These are phyloP conservation scores for Blastocystis sp. DNA, from an alignment of 352 stramenopile species.

Conservation along the genomic window DNA sequence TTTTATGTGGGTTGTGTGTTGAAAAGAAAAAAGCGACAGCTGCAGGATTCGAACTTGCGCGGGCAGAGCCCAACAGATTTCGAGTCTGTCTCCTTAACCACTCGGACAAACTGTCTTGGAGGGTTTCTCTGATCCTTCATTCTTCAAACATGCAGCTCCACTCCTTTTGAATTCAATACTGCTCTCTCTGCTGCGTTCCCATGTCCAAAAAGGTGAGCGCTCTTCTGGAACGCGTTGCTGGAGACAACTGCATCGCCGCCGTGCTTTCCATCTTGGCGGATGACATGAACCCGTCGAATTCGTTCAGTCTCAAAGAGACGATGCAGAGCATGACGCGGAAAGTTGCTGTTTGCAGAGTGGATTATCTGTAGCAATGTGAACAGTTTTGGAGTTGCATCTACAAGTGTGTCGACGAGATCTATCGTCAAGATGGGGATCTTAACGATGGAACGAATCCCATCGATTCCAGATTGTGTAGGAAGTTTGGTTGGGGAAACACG, in stretches of 20 bases:
- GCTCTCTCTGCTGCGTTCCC: neutral
- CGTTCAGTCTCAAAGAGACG: slow-evolving; percentile 25
- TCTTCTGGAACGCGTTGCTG: neutral
- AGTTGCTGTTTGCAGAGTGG: neutral
- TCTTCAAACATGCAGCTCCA: neutral
- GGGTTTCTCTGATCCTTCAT: neutral
- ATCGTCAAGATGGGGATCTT: neutral
- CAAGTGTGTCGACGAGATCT: neutral
- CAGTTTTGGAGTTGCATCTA: slow-evolving; percentile 19
- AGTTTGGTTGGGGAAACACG: neutral
- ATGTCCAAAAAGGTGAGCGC: slow-evolving; percentile 23
- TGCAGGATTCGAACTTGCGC: slow-evolving; percentile 57
- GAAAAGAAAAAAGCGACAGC: slow-evolving; percentile 43
- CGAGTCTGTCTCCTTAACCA: slow-evolving; percentile 56
- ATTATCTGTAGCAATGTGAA: slow-evolving; percentile 6
- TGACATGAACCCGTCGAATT: neutral
- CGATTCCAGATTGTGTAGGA: neutral
- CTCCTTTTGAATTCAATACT: neutral
- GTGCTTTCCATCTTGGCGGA: slow-evolving; percentile 30
- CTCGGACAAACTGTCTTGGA: slow-evolving; percentile 46
- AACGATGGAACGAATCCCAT: neutral
- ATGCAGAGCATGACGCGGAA: slow-evolving; percentile 35
- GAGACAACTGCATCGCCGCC: neutral
- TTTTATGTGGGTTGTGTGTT: slow-evolving; percentile 27
- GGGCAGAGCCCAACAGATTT: slow-evolving; percentile 54